phyloP scores from a whole-genome alignment of 2,329 filamentous ascomycete species.

The Neopestalotiopsis sp. region DNA sequence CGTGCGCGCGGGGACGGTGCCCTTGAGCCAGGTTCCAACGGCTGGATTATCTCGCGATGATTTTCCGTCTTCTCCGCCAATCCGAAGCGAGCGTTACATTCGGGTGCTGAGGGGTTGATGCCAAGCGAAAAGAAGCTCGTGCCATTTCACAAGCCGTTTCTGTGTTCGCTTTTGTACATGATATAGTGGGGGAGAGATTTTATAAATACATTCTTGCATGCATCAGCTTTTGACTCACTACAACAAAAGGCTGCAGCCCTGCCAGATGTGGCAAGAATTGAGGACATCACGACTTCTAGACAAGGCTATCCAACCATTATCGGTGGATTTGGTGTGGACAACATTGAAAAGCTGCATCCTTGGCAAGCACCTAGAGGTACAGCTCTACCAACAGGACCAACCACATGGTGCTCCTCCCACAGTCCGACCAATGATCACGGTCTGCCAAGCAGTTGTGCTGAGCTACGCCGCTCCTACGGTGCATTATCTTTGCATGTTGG shows the following conservation, averaged over 20 bases:
- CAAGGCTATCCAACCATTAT: neutral
- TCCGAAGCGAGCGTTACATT: constrained; percentile 4
- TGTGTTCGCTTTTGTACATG: neutral
- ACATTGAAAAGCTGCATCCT: neutral
- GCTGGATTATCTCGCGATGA: neutral
- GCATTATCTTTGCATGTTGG: constrained; percentile 6
- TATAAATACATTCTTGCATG: neutral
- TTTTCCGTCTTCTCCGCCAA: neutral
- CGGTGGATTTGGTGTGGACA: neutral
- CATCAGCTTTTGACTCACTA: neutral
- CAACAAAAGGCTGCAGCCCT: neutral
- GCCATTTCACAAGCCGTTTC: neutral
- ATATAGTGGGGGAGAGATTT: neutral
- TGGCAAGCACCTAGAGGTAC: neutral
- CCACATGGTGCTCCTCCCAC: neutral
- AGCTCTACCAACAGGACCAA: neutral
- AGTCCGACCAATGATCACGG: neutral
- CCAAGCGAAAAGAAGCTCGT: neutral
- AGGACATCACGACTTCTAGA: neutral
- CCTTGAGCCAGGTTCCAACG: too few species aligned
- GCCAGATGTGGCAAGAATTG: neutral
- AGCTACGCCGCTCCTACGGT: neutral
- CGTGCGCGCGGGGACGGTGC: too few species aligned
- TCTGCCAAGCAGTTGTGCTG: neutral
- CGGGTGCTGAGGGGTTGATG: neutral